A percentile compares a stretch with the other conserved stretches of the same genome.
These are phyloP conservation scores for Pholiota microspora DNA, from an alignment of 768 basidiomycete genomes.

Conservation along the genomic window DNA sequence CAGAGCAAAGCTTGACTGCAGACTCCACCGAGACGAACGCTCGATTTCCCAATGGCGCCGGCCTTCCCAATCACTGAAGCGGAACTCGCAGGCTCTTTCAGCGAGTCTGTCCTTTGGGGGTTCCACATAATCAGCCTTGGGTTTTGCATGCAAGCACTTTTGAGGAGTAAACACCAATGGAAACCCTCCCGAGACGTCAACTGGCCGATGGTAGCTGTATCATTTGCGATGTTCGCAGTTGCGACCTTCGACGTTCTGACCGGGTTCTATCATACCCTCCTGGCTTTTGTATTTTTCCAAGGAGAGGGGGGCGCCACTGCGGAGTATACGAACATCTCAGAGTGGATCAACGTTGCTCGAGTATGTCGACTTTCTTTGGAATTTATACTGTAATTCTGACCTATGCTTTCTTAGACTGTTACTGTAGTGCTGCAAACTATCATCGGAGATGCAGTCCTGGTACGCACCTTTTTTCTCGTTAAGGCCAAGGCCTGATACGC, in stretches of 20 bases:
- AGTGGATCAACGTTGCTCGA: slow-evolving; percentile 14
- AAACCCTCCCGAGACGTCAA: slow-evolving; percentile 2
- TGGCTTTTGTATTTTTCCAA: slow-evolving; percentile 13
- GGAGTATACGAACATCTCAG: slow-evolving; percentile 10
- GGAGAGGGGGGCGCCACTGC: slow-evolving; percentile 9
- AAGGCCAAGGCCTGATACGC: not conserved
- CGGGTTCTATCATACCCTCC: slow-evolving; percentile 11
- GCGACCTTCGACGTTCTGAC: slow-evolving; percentile 12
- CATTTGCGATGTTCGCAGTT: not conserved
- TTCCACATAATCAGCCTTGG: slow-evolving; percentile 12
- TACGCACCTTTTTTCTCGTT: not conserved
- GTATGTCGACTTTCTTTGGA: not conserved
- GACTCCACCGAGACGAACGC: not conserved
- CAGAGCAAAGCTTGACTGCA: not conserved
- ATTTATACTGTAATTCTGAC: slow-evolving; percentile 8
- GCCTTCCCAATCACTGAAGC: slow-evolving; percentile 15
- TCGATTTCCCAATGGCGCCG: not conserved
- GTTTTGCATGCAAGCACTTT: slow-evolving; percentile 9
- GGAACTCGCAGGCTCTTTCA: slow-evolving; percentile 11
- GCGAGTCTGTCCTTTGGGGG: slow-evolving; percentile 11
- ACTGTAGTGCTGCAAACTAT: slow-evolving; percentile 8
- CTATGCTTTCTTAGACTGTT: not conserved
- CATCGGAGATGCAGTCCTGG: slow-evolving; percentile 14
- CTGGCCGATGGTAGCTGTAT: slow-evolving; percentile 7
- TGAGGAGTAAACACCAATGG: slow-evolving; percentile 1